These are phyloP conservation scores for Tricholoma hemisulphureum DNA, from an alignment of 768 basidiomycete species.

Conservation along the genomic window DNA sequence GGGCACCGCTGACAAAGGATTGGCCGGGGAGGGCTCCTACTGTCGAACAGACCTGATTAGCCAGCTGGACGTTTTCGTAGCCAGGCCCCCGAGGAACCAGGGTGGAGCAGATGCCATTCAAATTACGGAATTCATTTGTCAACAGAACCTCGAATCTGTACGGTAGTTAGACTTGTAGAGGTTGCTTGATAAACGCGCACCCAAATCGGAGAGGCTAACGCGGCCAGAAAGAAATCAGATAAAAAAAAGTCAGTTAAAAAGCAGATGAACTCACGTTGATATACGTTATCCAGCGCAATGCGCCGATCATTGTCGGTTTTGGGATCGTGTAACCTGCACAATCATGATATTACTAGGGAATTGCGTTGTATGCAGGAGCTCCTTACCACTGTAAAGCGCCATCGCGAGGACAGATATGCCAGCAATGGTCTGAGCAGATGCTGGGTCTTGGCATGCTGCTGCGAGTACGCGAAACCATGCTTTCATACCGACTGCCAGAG, in stretches of 20 bases:
- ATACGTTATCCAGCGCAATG: constrained; percentile 3
- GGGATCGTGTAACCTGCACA: constrained; percentile 1
- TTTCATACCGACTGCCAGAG: constrained; percentile 64
- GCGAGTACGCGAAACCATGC: constrained; percentile 72
- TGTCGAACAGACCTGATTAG: constrained; percentile 76
- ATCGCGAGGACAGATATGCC: not conserved
- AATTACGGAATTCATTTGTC: constrained; percentile 76
- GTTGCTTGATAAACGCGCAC: not conserved
- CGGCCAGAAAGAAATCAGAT: constrained; percentile 16
- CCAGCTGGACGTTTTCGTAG: constrained; percentile 52
- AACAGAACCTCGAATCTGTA: constrained; percentile 70
- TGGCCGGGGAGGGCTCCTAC: constrained; percentile 65
- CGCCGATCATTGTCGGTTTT: constrained; percentile 2
- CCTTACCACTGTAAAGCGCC: not conserved
- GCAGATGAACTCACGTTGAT: constrained; percentile 49
- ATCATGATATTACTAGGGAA: not conserved
- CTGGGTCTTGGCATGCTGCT: constrained; percentile 54
- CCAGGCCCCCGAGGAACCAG: constrained; percentile 63
- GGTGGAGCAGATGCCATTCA: constrained; percentile 58
- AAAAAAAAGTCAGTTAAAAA: not conserved
- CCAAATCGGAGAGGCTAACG: constrained; percentile 65
- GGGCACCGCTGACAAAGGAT: constrained; percentile 55
- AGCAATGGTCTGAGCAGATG: constrained; percentile 57
- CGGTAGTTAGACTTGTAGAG: not conserved
- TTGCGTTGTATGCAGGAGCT: not conserved